Conservation (phyloP, 2,329 filamentous ascomycete genomes). For the Claviceps sp. region DNA sequence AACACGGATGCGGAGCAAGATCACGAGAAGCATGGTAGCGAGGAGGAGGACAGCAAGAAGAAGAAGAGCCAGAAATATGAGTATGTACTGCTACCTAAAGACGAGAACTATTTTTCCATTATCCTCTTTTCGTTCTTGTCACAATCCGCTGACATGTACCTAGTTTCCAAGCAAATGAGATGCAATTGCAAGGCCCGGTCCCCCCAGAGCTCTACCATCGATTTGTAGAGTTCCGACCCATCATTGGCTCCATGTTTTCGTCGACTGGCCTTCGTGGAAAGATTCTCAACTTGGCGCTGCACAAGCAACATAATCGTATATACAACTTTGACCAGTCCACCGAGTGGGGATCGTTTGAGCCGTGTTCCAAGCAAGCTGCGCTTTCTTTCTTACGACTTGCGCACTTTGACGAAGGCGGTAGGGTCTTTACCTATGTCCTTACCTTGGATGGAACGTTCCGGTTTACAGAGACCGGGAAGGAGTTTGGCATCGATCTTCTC, state of each 20-base stretch:
- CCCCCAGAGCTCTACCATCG: constrained; percentile 74
- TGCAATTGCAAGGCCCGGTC: constrained; percentile 75
- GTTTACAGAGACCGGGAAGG: constrained; percentile 91
- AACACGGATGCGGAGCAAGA: constrained; percentile 43
- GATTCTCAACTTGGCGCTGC: constrained; percentile 70
- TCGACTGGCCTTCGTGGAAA: constrained; percentile 63
- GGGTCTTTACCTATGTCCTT: constrained; percentile 84
- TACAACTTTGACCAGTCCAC: constrained; percentile 80
- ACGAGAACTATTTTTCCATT: not conserved
- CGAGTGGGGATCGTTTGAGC: constrained; percentile 52
- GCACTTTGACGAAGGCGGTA: constrained; percentile 73
- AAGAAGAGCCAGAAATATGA: constrained; percentile 60
- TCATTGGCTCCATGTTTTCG: constrained; percentile 81
- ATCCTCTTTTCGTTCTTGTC: not conserved
- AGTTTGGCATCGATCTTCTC: constrained; percentile 85
- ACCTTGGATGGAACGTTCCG: constrained; percentile 76
- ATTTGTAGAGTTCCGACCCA: constrained; percentile 84
- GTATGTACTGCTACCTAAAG: constrained; percentile 25
- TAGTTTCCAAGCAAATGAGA: constrained; percentile 85
- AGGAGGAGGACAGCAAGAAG: constrained; percentile 23
- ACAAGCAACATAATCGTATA: constrained; percentile 78
- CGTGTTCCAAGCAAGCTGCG: constrained; percentile 57
- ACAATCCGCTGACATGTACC: not conserved
- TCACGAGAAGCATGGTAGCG: constrained; percentile 6
- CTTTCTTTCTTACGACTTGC: constrained; percentile 74